phyloP scores from a whole-genome alignment of 106 monocot genomes.

The Allium sativum region DNA sequence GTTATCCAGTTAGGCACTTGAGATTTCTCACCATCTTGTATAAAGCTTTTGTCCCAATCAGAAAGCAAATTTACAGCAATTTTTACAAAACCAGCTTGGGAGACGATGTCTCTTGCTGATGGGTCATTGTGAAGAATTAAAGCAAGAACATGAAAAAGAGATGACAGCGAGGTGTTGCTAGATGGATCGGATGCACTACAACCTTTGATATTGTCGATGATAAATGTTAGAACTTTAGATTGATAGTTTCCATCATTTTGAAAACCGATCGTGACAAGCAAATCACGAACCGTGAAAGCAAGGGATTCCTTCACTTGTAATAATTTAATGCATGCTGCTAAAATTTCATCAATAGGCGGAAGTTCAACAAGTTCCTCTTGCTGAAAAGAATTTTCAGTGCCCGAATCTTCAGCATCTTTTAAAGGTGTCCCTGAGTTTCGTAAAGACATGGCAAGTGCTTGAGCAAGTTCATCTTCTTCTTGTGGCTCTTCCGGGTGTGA shows the following conservation, averaged over 20 bases:
- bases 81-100: constrained; percentile 57
- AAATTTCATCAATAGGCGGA: constrained; percentile 76
- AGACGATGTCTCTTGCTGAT: constrained; percentile 64
- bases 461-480: constrained; percentile 99
- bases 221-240: constrained; percentile 45
- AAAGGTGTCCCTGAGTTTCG: constrained; percentile 38
- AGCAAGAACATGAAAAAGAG: constrained; percentile 89
- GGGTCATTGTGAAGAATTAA: constrained; percentile 84
- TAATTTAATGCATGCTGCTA: constrained; percentile 64
- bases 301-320: constrained; percentile 70
- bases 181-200: constrained; percentile 26
- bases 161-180: constrained; percentile 34
- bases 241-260: constrained; percentile 77
- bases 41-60: constrained; percentile 41
- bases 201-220: constrained; percentile 64
- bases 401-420: constrained; percentile 41
- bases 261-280: constrained; percentile 74
- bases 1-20: constrained; percentile 88
- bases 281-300: constrained; percentile 76
- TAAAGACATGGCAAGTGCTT: constrained; percentile 91
- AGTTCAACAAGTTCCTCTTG: constrained; percentile 52
- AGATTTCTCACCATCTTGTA: constrained; percentile 30
- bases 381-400: constrained; percentile 16
- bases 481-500: constrained; percentile 94
- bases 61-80: constrained; percentile 66